Conservation (phyloP, 2,329 filamentous ascomycete genomes). For the Chaetomiaceae sp. region DNA sequence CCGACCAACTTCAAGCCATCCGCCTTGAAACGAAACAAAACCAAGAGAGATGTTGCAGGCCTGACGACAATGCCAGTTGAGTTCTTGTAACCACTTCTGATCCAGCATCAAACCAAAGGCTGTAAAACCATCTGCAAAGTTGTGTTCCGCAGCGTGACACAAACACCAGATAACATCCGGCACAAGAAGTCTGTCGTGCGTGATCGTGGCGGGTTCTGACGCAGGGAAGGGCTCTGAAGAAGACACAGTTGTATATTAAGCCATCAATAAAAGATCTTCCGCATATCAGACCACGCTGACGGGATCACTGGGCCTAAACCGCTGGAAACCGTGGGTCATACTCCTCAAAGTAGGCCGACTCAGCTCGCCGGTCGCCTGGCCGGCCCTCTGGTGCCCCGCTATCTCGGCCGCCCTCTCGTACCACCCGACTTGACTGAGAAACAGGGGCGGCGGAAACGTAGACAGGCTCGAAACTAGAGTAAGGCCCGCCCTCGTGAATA, state of each 20-base stretch:
- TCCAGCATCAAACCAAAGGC: too few species aligned
- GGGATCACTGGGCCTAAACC: slow-evolving; percentile 3
- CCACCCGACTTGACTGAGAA: slow-evolving; percentile 4
- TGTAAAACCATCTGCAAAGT: too few species aligned
- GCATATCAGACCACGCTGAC: neutral
- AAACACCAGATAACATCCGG: too few species aligned
- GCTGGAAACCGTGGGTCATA: slow-evolving; percentile 26
- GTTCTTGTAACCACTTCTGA: too few species aligned
- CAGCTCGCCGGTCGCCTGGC: slow-evolving; percentile 9
- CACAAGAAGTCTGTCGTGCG: too few species aligned
- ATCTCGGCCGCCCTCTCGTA: neutral
- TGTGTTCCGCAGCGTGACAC: too few species aligned
- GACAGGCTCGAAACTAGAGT: slow-evolving; percentile 8
- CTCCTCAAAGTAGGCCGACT: slow-evolving; percentile 23
- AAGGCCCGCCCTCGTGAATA: slow-evolving; percentile 11
- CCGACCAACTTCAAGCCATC: neutral
- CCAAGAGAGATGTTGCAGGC: too few species aligned
- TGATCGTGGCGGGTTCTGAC: too few species aligned
- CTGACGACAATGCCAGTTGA: too few species aligned
- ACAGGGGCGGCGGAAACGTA: slow-evolving; percentile 5
- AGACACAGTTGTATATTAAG: too few species aligned
- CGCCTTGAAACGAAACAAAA: neutral
- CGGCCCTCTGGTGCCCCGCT: slow-evolving; percentile 4
- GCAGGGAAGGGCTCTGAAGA: too few species aligned
- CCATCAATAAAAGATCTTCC: neutral